Base-by-base conservation (phyloP, 495 filamentous ascomycete species). In the Gamarada debralockiae region DNA sequence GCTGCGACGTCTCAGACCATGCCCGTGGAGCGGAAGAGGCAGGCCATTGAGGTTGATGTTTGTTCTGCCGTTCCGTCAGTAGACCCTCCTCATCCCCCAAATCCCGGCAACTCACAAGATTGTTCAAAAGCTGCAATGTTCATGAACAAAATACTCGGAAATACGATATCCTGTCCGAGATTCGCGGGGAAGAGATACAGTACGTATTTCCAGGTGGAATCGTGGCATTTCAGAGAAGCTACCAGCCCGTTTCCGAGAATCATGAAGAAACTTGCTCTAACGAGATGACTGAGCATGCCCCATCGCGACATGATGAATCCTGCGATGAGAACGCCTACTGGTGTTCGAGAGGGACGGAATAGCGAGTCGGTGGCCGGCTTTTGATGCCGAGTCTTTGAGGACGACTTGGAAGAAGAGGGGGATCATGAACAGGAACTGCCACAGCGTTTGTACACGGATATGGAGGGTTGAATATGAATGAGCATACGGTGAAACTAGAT, bases 351-450 rank as follows among this genome's bases (percentile, higher is more conserved):
- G 63, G 8, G 80, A 84, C 5, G 83, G 82, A 20, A 85, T 78
- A 0, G 76, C 76, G 13, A 85, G 72, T 21, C 82, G 70, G 0
- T 71, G 71, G 5, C 81, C 83, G 2, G 83, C 81, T 48, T 73
- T 79, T 4, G 78, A 78, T 4, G 83, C 75, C 4, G 78, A 81
- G 29, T 86, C 83, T 2, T 79, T 68, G 12, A 84, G 67, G 10
- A 85, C 74, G 1, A 83, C 75, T 56, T 85, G 82, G 62, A 85
- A 85, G 48, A 83, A 79, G 13, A 86, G 65, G 3, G 83, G 82
- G 1, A 85, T 74, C 9, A 76, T 80, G 60, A 86, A 86, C 38
- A 86, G 75, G 53, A 81, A 86, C 81, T 86, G n/a, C n/a, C n/a
- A n/a, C n/a, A 47, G 12, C 3, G 50, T 43, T 48, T 18, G 36